Percentiles rank a stretch among this genome's conserved stretches.
phyloP scores from a whole-genome alignment of 345 rosid genomes.

The Rhizophora apiculata region DNA sequence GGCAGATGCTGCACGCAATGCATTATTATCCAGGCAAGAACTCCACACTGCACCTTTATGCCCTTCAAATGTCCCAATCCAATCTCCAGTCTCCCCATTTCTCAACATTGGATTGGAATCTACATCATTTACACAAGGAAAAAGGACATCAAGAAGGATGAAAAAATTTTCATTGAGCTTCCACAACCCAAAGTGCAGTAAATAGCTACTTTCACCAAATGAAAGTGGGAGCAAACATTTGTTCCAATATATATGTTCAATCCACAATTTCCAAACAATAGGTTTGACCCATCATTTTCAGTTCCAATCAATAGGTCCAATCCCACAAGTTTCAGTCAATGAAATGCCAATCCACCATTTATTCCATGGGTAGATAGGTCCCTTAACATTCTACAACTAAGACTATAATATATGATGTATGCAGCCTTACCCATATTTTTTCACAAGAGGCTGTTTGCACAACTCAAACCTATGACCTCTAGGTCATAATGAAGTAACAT shows the following conservation, averaged over 20 bases:
- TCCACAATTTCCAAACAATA: too few species aligned
- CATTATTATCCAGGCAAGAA: constrained; percentile 80
- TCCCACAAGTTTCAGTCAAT: constrained; percentile 3
- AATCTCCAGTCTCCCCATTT: constrained; percentile 99
- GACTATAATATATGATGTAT: neutral
- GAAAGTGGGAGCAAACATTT: neutral
- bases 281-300: neutral
- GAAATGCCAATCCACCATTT: neutral
- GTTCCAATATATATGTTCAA: neutral
- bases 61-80: constrained; percentile 99
- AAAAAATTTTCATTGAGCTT: neutral
- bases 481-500: too few species aligned
- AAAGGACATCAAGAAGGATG: too few species aligned
- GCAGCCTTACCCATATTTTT: too few species aligned
- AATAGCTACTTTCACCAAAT: neutral
- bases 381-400: neutral
- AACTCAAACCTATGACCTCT: too few species aligned
- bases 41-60: constrained; percentile 99
- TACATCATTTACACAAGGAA: constrained; percentile 30
- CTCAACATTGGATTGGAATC: constrained; percentile 98
- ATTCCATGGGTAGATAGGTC: neutral
- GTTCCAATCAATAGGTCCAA: neutral
- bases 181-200: neutral
- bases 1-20: constrained; percentile 87
- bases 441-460: too few species aligned